Evolutionary conservation across 2,329 filamentous ascomycete genomes (phyloP).

Genomic region (Aspergillus sp.): DNA sequence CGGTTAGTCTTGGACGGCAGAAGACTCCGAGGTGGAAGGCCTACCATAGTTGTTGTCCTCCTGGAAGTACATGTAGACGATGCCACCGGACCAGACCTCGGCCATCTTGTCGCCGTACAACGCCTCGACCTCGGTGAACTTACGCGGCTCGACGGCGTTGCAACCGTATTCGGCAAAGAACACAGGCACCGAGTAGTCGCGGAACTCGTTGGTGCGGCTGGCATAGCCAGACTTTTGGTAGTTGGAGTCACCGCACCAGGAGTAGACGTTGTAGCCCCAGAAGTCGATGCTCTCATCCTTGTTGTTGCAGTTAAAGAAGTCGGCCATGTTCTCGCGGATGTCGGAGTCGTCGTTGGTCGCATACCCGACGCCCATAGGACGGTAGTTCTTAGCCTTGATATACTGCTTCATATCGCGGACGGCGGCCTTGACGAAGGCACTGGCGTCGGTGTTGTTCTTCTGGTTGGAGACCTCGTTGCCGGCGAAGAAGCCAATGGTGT

Average conservation of each 20-base stretch:
- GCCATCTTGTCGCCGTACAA: constrained; percentile 81
- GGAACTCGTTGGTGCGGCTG: constrained; percentile 78
- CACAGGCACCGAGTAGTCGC: constrained; percentile 81
- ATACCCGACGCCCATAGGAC: constrained; percentile 83
- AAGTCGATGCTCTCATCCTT: constrained; percentile 76
- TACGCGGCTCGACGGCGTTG: constrained; percentile 70
- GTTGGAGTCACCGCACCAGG: constrained; percentile 86
- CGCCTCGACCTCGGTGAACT: constrained; percentile 78
- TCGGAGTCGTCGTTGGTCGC: constrained; percentile 86
- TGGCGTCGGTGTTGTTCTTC: constrained; percentile 80
- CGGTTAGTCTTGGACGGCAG: neutral
- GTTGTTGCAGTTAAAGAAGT: constrained; percentile 88
- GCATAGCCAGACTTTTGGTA: constrained; percentile 76
- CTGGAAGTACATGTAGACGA: constrained; percentile 97
- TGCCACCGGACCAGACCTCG: constrained; percentile 83
- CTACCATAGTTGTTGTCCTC: constrained; percentile 81
- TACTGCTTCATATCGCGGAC: constrained; percentile 92
- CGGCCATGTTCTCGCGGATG: constrained; percentile 76
- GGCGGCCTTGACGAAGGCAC: constrained; percentile 93
- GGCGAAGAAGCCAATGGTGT: constrained; percentile 93
- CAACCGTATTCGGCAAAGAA: constrained; percentile 99
- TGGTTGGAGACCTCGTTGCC: constrained; percentile 95
- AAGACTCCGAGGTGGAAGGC: constrained; percentile 18
- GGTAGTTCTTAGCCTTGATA: constrained; percentile 74
- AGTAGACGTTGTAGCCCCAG: constrained; percentile 99